Base-by-base conservation (phyloP, 164 flowering plant species). In the Akebia trifoliata region DNA sequence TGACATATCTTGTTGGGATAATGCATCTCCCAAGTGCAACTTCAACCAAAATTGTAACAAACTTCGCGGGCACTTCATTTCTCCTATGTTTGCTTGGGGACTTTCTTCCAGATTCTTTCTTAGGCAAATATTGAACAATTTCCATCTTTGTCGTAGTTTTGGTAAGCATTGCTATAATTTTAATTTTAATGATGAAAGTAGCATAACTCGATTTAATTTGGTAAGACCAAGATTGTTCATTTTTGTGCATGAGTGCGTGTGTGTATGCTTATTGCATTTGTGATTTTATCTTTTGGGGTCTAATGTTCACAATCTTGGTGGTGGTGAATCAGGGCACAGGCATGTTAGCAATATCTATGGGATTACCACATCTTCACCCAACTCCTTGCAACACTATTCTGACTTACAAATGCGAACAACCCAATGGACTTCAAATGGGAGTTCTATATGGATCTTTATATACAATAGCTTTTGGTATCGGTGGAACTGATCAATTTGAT, bases 401-500 rank as follows among this genome's bases (percentile, higher is more conserved):
- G 8, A 30, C 50, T 11, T 32, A 47, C 14, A 54, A 60, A 4
- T 86, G 91, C 73, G 9, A 69, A 49, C 73, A 60, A 29, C 86
- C 94, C 9, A 77, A 21, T 25, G 77, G 78, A 14, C 64, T 78
- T 43, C 97, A 90, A 43, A 85, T 90, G 87, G 88, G 82, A 1
- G 59, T 83, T 25, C 57, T 90, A 0, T 87, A 85, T 74, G 0
- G 74, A 4, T 69, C 92, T 29, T 51, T 90, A 1, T 87, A 85
- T 61, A 44, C 81, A 5, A 79, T 85, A 6, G 84, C 95, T 20
- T 47, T 90, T 3, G 97, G 97, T 7, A 86, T 84, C 0, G 97
- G 94, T 6, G 94, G 97, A 44, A 69, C 82, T 0, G 97, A 90
- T 49, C 97, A 90, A 38, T 86, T 90, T 47, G 95, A 86, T n/a